A percentile compares a stretch with the other conserved stretches of the same genome.
Evolutionary conservation across 1,284 basidiomycete genomes (phyloP).

Genomic region (Leccinum huronense): DNA sequence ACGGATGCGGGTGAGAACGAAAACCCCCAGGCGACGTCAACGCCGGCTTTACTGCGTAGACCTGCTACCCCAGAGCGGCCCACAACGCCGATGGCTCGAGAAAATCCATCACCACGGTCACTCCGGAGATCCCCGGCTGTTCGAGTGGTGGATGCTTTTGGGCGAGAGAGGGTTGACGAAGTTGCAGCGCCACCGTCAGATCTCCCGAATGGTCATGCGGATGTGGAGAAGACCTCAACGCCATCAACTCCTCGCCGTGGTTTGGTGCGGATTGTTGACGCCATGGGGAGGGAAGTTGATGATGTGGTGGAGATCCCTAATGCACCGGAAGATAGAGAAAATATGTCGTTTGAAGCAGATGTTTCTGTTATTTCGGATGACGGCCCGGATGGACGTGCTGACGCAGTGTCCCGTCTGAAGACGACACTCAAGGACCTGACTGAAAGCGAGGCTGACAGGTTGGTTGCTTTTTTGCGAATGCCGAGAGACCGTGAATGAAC

Average conservation of each 20-base stretch:
- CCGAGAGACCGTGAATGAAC: constrained; percentile 13
- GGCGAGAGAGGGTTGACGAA: constrained; percentile 38
- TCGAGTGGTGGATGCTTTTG: constrained; percentile 60
- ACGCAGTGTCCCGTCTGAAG: constrained; percentile 55
- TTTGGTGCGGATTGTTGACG: constrained; percentile 60
- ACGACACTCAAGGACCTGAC: constrained; percentile 55
- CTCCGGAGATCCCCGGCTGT: constrained; percentile 49
- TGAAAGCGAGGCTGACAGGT: constrained; percentile 57
- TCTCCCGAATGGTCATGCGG: constrained; percentile 14
- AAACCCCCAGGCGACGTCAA: not conserved
- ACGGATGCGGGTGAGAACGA: constrained; percentile 7
- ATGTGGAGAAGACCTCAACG: constrained; percentile 18
- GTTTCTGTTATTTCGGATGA: constrained; percentile 29
- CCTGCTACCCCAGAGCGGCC: constrained; percentile 22
- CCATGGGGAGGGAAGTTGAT: constrained; percentile 61
- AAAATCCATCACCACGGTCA: constrained; percentile 36
- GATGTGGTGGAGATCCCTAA: constrained; percentile 33
- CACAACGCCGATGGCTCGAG: constrained; percentile 25
- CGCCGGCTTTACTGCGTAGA: constrained; percentile 8
- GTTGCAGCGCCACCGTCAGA: not conserved
- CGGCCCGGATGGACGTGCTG: constrained; percentile 43
- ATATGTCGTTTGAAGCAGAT: constrained; percentile 31
- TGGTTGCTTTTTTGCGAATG: constrained; percentile 17
- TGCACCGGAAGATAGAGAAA: constrained; percentile 14
- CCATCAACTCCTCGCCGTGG: constrained; percentile 40